Conservation (phyloP, 805 yeast genomes). For the Clavispora phyllophila region DNA sequence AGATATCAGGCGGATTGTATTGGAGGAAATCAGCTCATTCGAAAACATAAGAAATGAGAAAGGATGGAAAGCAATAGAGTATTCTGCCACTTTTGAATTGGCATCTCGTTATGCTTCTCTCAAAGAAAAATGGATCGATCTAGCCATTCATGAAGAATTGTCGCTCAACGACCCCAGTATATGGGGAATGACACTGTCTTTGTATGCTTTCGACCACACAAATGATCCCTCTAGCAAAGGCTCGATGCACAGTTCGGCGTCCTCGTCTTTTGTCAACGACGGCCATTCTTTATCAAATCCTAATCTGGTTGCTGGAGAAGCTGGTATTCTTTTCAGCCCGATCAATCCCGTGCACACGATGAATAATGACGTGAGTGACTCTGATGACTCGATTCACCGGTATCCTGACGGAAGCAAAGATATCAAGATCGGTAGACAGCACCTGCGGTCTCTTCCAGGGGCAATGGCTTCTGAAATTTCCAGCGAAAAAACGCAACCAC, state of each 20-base stretch:
- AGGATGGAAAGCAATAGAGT: conserved; percentile 47
- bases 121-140: conserved; percentile 7
- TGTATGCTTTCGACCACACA: not conserved
- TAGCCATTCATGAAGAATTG: conserved; percentile 6
- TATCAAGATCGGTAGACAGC: not conserved
- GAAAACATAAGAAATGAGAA: conserved; percentile 39
- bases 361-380: not conserved
- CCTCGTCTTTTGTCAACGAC: not conserved
- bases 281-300: not conserved
- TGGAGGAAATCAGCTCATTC: conserved; percentile 19
- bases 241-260: not conserved
- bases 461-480: not conserved
- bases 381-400: not conserved
- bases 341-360: not conserved
- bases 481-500: not conserved
- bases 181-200: not conserved
- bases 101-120: conserved; percentile 18
- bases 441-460: not conserved
- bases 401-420: not conserved
- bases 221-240: not conserved
- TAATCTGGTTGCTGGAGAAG: not conserved
- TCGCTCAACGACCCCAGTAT: not conserved
- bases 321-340: not conserved
- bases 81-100: conserved; percentile 27
- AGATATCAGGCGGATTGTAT: not conserved